Evolutionary conservation across 495 filamentous ascomycete genomes (phyloP).

Genomic region (Aspergillus ostianus): DNA sequence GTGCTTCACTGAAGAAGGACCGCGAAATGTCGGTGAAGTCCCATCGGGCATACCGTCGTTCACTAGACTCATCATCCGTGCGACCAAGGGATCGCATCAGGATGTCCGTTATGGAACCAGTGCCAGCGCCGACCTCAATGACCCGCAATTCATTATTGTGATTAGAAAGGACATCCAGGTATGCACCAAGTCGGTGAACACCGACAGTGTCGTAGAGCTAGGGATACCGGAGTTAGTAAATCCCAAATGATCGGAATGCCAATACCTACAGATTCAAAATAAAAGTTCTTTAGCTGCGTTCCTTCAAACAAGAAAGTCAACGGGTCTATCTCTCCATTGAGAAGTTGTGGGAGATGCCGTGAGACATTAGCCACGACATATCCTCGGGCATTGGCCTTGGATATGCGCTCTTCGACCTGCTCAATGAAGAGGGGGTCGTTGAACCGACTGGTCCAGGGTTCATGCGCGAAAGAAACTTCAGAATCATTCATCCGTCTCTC

Average conservation of each 20-base stretch:
- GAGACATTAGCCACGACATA: not conserved
- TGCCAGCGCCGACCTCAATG: slow-evolving; percentile 57
- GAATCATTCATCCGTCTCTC: not conserved
- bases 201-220: not conserved
- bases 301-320: not conserved
- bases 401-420: not conserved
- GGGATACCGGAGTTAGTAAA: not conserved
- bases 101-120: slow-evolving; percentile 45
- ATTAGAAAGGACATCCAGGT: slow-evolving; percentile 30
- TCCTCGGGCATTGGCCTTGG: not conserved
- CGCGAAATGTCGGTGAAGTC: slow-evolving; percentile 50
- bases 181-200: slow-evolving; percentile 5
- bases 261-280: not conserved
- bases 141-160: slow-evolving; percentile 41
- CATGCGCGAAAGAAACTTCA: not conserved
- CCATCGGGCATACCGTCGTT: slow-evolving; percentile 22
- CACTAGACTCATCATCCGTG: slow-evolving; percentile 8
- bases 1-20: slow-evolving; percentile 21
- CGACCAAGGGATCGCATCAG: slow-evolving; percentile 34
- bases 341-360: not conserved
- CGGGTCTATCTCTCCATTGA: not conserved
- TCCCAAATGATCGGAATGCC: not conserved
- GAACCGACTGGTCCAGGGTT: not conserved
- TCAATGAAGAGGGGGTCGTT: not conserved
- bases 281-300: not conserved